phyloP scores from a whole-genome alignment of 1,284 basidiomycete species.

The Ustilago sp. region DNA sequence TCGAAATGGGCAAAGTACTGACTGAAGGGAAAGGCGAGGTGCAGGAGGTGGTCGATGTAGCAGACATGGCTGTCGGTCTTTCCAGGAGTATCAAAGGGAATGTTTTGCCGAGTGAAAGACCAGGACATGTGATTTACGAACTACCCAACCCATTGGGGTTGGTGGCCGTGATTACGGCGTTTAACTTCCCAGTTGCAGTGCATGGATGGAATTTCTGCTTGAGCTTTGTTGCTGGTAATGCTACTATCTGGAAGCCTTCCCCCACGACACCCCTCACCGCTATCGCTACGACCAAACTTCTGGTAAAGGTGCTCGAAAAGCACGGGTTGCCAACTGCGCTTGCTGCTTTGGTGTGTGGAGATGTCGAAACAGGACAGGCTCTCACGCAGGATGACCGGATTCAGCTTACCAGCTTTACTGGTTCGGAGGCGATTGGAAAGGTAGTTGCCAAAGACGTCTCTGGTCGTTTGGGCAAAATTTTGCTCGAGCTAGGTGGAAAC shows the following conservation, averaged over 20 bases:
- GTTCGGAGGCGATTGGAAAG: slow-evolving; percentile 86
- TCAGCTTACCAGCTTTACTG: slow-evolving; percentile 86
- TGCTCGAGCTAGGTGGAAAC: slow-evolving; percentile 94
- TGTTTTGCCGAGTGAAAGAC: slow-evolving; percentile 60
- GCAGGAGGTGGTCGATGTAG: slow-evolving; percentile 93
- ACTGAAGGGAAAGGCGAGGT: slow-evolving; percentile 94
- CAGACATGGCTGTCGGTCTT: slow-evolving; percentile 82
- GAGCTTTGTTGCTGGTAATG: slow-evolving; percentile 88
- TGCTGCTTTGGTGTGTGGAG: slow-evolving; percentile 84
- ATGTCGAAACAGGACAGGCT: slow-evolving; percentile 81
- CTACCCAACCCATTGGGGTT: slow-evolving; percentile 91
- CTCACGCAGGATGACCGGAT: slow-evolving; percentile 80
- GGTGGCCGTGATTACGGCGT: slow-evolving; percentile 87
- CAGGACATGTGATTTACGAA: slow-evolving; percentile 57
- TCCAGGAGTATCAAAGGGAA: slow-evolving; percentile 82
- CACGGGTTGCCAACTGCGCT: slow-evolving; percentile 86
- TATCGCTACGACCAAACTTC: slow-evolving; percentile 87
- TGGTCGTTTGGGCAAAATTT: slow-evolving; percentile 82
- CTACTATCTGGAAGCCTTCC: slow-evolving; percentile 94
- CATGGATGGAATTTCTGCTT: slow-evolving; percentile 84
- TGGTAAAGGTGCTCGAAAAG: slow-evolving; percentile 81
- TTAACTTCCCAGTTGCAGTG: slow-evolving; percentile 89
- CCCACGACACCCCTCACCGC: slow-evolving; percentile 85
- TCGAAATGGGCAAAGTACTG: slow-evolving; percentile 92
- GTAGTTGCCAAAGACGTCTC: slow-evolving; percentile 84